Conservation (phyloP, 192 early-diverging fungal species). For the Haplosporangium gracile region DNA sequence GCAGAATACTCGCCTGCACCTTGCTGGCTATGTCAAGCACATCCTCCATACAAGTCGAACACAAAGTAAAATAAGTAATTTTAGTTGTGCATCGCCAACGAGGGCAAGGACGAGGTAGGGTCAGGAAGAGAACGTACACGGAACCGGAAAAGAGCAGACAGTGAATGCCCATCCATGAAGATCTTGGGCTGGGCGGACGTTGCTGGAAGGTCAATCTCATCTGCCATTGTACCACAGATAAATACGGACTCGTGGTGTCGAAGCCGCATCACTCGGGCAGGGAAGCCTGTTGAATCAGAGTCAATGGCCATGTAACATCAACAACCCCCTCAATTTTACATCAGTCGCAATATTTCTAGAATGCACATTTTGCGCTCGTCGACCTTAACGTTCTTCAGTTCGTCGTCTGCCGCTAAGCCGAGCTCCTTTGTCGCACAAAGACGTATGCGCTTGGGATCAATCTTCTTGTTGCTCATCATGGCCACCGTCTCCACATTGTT, state of each 20-base stretch:
- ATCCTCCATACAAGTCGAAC: conserved; percentile 3
- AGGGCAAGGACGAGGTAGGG: conserved; percentile 14
- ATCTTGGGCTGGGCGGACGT: conserved; percentile 4
- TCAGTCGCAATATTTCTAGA: background rate
- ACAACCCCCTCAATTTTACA: background rate
- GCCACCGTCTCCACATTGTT: background rate
- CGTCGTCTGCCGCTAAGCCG: background rate
- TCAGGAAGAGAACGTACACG: conserved; percentile 7
- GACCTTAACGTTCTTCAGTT: background rate
- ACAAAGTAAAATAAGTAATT: conserved; percentile 1
- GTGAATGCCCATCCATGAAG: conserved; percentile 15
- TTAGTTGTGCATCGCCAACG: background rate
- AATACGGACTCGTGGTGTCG: conserved; percentile 4
- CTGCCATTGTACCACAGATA: conserved; percentile 14
- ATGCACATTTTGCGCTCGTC: conserved; percentile 5
- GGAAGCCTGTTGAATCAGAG: conserved; percentile 14
- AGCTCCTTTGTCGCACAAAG: conserved; percentile 17
- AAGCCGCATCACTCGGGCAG: conserved; percentile 7
- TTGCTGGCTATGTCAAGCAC: conserved; percentile 3
- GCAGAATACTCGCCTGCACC: conserved; percentile 5
- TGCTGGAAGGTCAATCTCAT: conserved; percentile 5
- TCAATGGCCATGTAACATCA: background rate
- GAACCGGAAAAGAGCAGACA: background rate
- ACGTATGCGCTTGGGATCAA: background rate
- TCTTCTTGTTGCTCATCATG: background rate